Conservation (phyloP, 176 grass and related monocot species). For the barley (Hordeum vulgare) region DNA sequence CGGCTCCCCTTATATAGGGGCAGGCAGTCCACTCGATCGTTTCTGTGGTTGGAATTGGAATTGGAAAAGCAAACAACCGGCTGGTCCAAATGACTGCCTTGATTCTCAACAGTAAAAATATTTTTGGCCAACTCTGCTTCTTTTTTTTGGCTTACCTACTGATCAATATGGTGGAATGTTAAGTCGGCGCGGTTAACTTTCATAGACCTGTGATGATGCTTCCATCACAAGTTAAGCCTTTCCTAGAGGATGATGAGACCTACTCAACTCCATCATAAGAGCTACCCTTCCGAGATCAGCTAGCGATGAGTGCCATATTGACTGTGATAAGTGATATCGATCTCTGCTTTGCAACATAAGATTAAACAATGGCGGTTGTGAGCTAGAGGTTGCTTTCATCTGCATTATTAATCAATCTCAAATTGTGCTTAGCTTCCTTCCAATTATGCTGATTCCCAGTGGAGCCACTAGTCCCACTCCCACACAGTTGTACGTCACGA, state of each 20-base stretch:
- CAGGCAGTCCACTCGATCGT: neutral
- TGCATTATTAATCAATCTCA: neutral
- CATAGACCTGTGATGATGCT: slow-evolving; percentile 21
- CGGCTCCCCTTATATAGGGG: neutral
- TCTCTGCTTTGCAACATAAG: neutral
- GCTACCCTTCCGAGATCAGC: neutral
- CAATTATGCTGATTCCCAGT: neutral
- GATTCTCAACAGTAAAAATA: neutral
- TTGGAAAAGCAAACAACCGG: too few species aligned
- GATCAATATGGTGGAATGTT: neutral
- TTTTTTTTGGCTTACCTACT: neutral
- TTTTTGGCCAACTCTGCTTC: neutral
- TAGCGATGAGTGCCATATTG: slow-evolving; percentile 1
- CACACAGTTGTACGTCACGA: neutral
- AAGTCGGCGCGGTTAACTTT: neutral
- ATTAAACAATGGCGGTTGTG: neutral
- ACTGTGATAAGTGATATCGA: neutral
- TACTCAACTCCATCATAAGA: slow-evolving; percentile 19
- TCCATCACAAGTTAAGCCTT: slow-evolving; percentile 42
- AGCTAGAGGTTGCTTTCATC: neutral
- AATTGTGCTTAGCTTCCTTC: neutral
- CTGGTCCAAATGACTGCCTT: neutral
- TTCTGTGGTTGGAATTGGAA: slow-evolving; percentile 15
- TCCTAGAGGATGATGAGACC: slow-evolving; percentile 9
- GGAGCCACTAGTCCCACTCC: too few species aligned